These are phyloP conservation scores for Gaultheria prostrata DNA, from an alignment of 148 eudicot genomes.

Conservation along the genomic window DNA sequence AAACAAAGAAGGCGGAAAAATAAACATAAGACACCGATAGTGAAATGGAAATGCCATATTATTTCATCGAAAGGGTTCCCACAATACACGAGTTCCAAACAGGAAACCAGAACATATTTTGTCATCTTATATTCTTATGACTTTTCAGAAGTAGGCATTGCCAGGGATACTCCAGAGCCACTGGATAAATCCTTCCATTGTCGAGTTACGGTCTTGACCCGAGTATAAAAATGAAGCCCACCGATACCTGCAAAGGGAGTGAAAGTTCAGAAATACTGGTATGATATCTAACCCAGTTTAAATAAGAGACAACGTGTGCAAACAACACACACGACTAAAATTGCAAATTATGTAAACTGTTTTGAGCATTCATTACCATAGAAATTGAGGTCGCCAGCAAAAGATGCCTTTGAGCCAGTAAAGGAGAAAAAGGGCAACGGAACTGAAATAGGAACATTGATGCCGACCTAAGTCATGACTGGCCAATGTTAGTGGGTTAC, in stretches of 20 bases:
- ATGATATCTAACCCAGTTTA: background rate
- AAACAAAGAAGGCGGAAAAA: background rate
- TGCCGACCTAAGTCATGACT: conserved; percentile 65
- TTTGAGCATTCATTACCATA: conserved; percentile 51
- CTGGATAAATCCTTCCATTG: conserved; percentile 93
- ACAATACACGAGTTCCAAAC: background rate
- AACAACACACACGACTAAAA: background rate
- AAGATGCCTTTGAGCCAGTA: conserved; percentile 95
- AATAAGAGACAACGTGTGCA: background rate
- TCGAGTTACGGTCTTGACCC: conserved; percentile 86
- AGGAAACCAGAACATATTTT: background rate
- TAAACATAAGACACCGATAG: background rate
- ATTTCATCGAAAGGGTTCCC: background rate
- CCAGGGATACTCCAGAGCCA: conserved; percentile 68
- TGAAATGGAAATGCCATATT: no score
- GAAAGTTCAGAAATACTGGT: background rate
- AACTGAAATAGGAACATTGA: conserved; percentile 95
- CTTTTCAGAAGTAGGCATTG: conserved; percentile 98
- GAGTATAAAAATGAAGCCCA: conserved; percentile 90
- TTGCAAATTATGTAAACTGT: background rate
- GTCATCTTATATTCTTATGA: conserved; percentile 27
- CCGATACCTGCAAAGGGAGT: conserved; percentile 66
- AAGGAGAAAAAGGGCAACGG: conserved; percentile 96
- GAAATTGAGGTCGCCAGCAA: conserved; percentile 98
- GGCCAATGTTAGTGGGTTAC: conserved; percentile 5